phyloP scores from a whole-genome alignment of 2,329 filamentous ascomycete genomes.

The Colletotrichum sp. region DNA sequence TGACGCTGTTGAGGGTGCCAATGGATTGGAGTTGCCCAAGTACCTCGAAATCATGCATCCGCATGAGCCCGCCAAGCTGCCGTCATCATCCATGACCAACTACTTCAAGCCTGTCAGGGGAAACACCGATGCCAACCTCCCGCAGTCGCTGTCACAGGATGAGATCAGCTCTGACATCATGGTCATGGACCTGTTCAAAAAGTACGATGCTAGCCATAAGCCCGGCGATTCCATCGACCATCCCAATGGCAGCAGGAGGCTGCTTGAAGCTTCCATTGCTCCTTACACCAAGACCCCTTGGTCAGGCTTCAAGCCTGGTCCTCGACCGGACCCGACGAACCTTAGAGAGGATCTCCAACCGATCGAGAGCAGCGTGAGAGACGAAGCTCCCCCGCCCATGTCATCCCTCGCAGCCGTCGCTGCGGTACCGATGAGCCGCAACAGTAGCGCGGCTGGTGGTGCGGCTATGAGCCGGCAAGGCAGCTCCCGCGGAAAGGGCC shows the following conservation, averaged over 20 bases:
- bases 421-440: constrained; percentile 58
- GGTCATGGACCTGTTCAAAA: constrained; percentile 63
- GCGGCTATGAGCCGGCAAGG: constrained; percentile 63
- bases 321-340: constrained; percentile 52
- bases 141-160: constrained; percentile 53
- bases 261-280: constrained; percentile 60
- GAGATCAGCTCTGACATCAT: constrained; percentile 61
- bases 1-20: constrained; percentile 65
- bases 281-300: constrained; percentile 53
- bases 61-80: constrained; percentile 62
- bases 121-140: constrained; percentile 61
- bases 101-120: constrained; percentile 64
- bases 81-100: constrained; percentile 60
- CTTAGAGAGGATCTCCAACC: constrained; percentile 57
- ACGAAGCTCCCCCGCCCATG: constrained; percentile 35
- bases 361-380: constrained; percentile 47
- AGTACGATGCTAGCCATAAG: constrained; percentile 59
- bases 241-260: constrained; percentile 56
- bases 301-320: constrained; percentile 52
- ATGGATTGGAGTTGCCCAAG: constrained; percentile 62
- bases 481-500: constrained; percentile 53
- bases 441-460: constrained; percentile 57
- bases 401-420: constrained; percentile 29
- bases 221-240: constrained; percentile 61
- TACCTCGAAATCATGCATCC: constrained; percentile 63